Percentiles rank a stretch among this genome's conserved stretches.
These are phyloP conservation scores for Monosporascus sp. DNA, from an alignment of 2,329 filamentous ascomycete genomes.

Conservation along the genomic window DNA sequence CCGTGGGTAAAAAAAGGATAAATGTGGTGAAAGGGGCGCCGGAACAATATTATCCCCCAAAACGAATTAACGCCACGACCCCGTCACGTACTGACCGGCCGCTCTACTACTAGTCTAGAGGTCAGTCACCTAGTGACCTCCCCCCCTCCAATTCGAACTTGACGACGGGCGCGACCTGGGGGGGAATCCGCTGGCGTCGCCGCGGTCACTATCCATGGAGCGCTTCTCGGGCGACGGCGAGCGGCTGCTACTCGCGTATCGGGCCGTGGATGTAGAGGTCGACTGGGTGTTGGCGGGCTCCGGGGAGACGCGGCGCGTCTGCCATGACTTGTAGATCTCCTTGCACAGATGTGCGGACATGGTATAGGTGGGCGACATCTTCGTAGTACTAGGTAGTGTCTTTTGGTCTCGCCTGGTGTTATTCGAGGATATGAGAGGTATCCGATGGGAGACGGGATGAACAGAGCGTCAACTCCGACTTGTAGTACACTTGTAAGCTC, in stretches of 20 bases:
- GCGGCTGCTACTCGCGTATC: constrained; percentile 14
- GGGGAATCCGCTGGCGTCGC: constrained; percentile 21
- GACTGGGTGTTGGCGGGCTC: constrained; percentile 24
- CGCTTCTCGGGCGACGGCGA: constrained; percentile 38
- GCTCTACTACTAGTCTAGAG: too few species aligned
- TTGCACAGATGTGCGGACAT: constrained; percentile 58
- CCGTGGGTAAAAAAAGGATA: too few species aligned
- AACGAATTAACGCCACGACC: too few species aligned
- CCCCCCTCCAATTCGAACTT: constrained; percentile 29
- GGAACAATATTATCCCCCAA: too few species aligned
- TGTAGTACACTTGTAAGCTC: too few species aligned
- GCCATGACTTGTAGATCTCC: constrained; percentile 56
- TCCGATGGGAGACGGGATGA: too few species aligned
- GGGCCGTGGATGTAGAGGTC: constrained; percentile 10
- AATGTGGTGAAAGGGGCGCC: too few species aligned
- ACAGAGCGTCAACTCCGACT: too few species aligned
- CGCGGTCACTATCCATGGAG: constrained; percentile 43
- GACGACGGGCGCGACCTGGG: constrained; percentile 27
- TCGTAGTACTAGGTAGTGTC: constrained; percentile 6
- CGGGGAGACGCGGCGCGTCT: constrained; percentile 38
- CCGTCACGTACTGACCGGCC: too few species aligned
- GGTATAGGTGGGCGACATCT: constrained; percentile 55
- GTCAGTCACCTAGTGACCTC: constrained; percentile 12
- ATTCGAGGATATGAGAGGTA: not conserved
- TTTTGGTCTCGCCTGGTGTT: not conserved